Base-by-base conservation (phyloP, 257 asterid genomes). In the Solanum rostratum region DNA sequence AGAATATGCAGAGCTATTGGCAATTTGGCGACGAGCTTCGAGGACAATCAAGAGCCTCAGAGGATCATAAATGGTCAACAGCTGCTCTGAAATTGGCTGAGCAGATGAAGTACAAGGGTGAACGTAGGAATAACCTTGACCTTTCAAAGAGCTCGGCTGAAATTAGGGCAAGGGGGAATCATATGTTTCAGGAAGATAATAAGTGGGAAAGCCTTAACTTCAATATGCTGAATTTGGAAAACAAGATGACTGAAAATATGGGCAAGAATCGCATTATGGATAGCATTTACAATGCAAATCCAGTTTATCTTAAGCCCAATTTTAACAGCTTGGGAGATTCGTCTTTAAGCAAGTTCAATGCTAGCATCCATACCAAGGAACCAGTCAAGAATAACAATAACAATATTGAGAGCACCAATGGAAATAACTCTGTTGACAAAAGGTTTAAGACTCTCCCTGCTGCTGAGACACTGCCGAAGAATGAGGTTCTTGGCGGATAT, bases 361-460 rank as follows among this genome's bases (percentile, higher is more conserved):
- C 84, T 84, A 84, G 85, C 87, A 92, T 78, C 86, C 84, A 78
- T 82, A 81, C 52, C 79, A 96, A 91, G 92, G 98, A 95, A 86
- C 86, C 86, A 24, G 84, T 80, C 86, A 83, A 82, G 85, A 84
- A 33, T 71, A 80, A 69, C 53, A 84, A 86, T 43, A 86, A 82
- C 91, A 93, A 86, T 88, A 94, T 88, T 10, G 96, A 92, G 14
- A 85, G 50, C 70, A 13, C 83, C n/a, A 92, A 86, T 62, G 82
- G 88, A 20, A 91, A 85, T 91, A 91, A 86, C 84, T 89, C 90
- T 22, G 86, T 78, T 80, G 99, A 93, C 82, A 96, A 95, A 91
- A 93, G 98, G 95, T 96, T 95, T 84, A 96, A 96, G 93, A 95
- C 99, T 46, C 86, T 96, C 89, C 99, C 99, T 54, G 93, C 96